Base-by-base conservation (phyloP, 2,329 filamentous ascomycete genomes). In the Microdochium bolleyi region DNA sequence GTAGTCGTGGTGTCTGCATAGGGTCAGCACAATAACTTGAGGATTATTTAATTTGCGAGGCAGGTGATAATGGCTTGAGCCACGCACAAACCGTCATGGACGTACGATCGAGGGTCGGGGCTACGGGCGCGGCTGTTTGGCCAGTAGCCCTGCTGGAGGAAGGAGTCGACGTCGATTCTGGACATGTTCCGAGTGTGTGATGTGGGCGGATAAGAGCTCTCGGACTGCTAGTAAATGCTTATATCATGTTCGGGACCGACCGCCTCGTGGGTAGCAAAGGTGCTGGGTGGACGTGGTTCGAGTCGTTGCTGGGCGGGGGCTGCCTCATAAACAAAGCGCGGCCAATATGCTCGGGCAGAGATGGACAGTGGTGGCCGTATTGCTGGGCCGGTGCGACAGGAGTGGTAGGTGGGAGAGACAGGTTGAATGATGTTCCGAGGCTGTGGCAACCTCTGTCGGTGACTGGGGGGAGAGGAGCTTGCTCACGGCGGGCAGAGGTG, bases 71-170 rank as follows among this genome's bases (percentile, higher is more conserved):
- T 41, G 50, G 24, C 32, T 46, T 4, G 41, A 30, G 11, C 27
- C 5, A 30, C 27, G 27, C 27, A 30, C 27, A 30, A 30, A 3
- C 19, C 22, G 41, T 16, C 41, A 22, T 4, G 41, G 19, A 63
- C 63, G 63, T 58, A 64, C 63, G 50, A 53, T 49, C 57, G 56
- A 48, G 59, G 52, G 50, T 61, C 57, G 46, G 62, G 56, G 51
- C 57, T 64, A 48, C 53, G 58, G 27, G 60, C 61, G 55, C 60
- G 61, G 34, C 63, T 62, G 53, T 49, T 65, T 30, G 58, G 56
- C 63, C 64, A 67, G 58, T 64, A 66, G 52, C 64, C 64, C 48
- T 62, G 60, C 50, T 58, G 58, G 52, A 66, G 53, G 53, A 65
- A 55, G 25, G 60, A 55, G 16, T 65, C 59, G 48, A 67, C 51